These are phyloP conservation scores for Heritiera fomes DNA, from an alignment of 345 rosid genomes.

Conservation along the genomic window DNA sequence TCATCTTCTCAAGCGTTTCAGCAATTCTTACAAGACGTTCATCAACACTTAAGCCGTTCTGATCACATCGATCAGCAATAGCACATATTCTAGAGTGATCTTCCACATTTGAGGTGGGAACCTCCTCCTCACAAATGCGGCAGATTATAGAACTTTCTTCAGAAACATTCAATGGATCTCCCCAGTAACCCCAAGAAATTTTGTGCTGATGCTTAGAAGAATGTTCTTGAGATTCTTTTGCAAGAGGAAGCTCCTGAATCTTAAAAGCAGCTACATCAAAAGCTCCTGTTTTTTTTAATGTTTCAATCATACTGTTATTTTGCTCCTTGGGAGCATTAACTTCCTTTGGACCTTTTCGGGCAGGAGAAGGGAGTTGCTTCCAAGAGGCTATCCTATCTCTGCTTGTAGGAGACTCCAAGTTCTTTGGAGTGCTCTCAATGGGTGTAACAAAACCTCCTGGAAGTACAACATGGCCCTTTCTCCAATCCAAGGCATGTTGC, in stretches of 20 bases:
- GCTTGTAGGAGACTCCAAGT: conserved; percentile 59
- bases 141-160: conserved; percentile 93
- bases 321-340: conserved; percentile 50
- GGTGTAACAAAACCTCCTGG: conserved; percentile 43
- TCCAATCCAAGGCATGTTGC: conserved; percentile 76
- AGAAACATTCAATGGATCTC: conserved; percentile 60
- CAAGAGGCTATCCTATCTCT: conserved; percentile 86
- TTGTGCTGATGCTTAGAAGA: conserved; percentile 82
- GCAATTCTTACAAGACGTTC: conserved; percentile 84
- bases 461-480: conserved; percentile 49
- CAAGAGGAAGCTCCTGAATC: conserved; percentile 48
- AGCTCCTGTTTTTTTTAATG: conserved; percentile 42
- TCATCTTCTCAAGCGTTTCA: conserved; percentile 91
- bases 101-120: conserved; percentile 83
- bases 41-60: conserved; percentile 76
- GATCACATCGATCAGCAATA: conserved; percentile 92
- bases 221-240: conserved; percentile 63
- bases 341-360: conserved; percentile 57
- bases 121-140: conserved; percentile 98
- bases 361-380: conserved; percentile 89
- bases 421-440: conserved; percentile 46
- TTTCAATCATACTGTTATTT: conserved; percentile 53
- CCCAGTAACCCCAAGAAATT: conserved; percentile 97
- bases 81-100: conserved; percentile 97
- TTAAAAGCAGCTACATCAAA: conserved; percentile 43